These are phyloP conservation scores for Hygrophorus russula DNA, from an alignment of 768 basidiomycete genomes.

Conservation along the genomic window DNA sequence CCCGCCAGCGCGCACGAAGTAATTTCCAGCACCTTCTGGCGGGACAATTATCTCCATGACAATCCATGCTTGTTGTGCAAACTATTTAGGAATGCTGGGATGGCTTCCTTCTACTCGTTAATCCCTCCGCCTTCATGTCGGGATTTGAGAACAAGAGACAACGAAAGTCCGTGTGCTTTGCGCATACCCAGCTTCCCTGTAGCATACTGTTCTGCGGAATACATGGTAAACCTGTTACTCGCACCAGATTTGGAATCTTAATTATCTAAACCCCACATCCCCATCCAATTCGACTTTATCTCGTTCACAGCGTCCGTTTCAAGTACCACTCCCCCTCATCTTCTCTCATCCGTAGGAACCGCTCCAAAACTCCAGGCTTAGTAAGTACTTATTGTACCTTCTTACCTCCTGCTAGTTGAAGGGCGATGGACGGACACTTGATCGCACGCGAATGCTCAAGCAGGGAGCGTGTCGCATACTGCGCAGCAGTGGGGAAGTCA, in stretches of 20 bases:
- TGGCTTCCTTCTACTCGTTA: conserved; percentile 81
- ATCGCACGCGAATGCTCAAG: conserved; percentile 79
- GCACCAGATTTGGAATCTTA: conserved; percentile 14
- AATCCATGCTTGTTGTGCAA: conserved; percentile 86
- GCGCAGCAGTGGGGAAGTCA: conserved; percentile 57
- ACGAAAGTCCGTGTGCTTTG: conserved; percentile 38
- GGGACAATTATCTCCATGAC: conserved; percentile 89
- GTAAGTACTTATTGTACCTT: conserved; percentile 88
- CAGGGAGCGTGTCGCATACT: conserved; percentile 65
- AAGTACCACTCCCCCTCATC: conserved; percentile 21
- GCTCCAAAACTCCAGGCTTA: conserved; percentile 59
- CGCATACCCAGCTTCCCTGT: conserved; percentile 30
- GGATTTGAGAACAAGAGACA: conserved; percentile 79
- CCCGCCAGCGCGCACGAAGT: conserved; percentile 66
- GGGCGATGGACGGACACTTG: conserved; percentile 84
- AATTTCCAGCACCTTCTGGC: conserved; percentile 55
- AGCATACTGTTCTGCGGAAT: not conserved
- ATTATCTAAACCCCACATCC: conserved; percentile 70
- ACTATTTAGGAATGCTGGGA: conserved; percentile 62
- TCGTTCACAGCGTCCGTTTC: conserved; percentile 31
- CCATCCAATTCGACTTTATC: conserved; percentile 73
- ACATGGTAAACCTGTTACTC: not conserved
- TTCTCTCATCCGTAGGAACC: conserved; percentile 45
- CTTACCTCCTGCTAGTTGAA: conserved; percentile 95
- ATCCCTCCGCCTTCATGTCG: conserved; percentile 98